phyloP scores from a whole-genome alignment of 192 early-diverging fungal genomes.

The Lunasporangiospora selenospora region DNA sequence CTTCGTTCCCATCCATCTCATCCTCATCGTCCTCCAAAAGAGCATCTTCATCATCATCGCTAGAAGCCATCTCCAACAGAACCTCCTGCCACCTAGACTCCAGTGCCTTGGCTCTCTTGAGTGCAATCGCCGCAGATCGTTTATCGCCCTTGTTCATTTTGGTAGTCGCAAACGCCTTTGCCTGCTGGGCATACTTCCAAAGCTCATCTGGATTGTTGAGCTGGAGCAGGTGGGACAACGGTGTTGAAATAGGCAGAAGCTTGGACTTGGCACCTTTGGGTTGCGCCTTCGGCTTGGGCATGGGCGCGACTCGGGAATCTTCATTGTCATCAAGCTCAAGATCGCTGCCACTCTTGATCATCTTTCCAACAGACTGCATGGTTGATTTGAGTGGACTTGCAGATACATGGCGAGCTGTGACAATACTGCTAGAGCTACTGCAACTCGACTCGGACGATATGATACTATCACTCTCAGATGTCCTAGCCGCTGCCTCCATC shows the following conservation, averaged over 20 bases:
- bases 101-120: constrained; percentile 36
- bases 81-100: constrained; percentile 43
- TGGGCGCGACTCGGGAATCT: not conserved
- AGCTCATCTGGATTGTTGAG: constrained; percentile 31
- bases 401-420: too few species aligned
- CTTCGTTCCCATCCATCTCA: constrained; percentile 11
- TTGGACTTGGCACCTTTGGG: constrained; percentile 28
- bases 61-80: constrained; percentile 40
- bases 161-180: constrained; percentile 40
- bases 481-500: too few species aligned
- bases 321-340: not conserved
- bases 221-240: constrained; percentile 18
- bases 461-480: too few species aligned
- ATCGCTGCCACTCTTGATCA: too few species aligned
- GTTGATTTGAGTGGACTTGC: too few species aligned
- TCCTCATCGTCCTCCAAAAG: constrained; percentile 34
- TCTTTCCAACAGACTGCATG: too few species aligned
- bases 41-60: constrained; percentile 34
- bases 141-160: constrained; percentile 47
- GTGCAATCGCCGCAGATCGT: constrained; percentile 30
- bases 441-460: too few species aligned
- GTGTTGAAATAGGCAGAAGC: constrained; percentile 36
- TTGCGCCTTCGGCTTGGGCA: not conserved
- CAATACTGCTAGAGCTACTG: too few species aligned
- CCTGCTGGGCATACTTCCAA: constrained; percentile 45